phyloP scores from a whole-genome alignment of 257 asterid species.

The Plantago elongata region DNA sequence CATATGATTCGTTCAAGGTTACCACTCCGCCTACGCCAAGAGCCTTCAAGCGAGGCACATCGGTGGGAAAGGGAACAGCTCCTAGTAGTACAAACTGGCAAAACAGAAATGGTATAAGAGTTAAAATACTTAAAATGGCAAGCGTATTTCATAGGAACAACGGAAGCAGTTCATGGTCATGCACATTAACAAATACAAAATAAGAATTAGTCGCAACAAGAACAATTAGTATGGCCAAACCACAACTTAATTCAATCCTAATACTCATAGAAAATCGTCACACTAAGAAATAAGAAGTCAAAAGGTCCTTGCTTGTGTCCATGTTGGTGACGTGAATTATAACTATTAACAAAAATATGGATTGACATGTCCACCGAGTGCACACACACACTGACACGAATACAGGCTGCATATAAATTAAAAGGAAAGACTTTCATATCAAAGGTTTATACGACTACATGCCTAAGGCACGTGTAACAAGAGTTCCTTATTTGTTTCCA shows the following conservation, averaged over 20 bases:
- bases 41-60: slow-evolving; percentile 75
- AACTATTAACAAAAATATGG: slow-evolving; percentile 6
- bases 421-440: too few relatives aligned
- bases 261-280: slow-evolving; percentile 5
- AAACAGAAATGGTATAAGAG: slow-evolving; percentile 14
- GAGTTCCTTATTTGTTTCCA: too few relatives aligned
- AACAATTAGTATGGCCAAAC: slow-evolving; percentile 2
- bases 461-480: too few relatives aligned
- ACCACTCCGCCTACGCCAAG: slow-evolving; percentile 89
- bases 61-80: slow-evolving; percentile 96
- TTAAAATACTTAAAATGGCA: not conserved
- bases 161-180: not conserved
- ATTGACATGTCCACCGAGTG: slow-evolving; percentile 2
- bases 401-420: too few relatives aligned
- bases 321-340: not conserved
- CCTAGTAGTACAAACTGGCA: slow-evolving; percentile 76
- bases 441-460: too few relatives aligned
- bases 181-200: not conserved
- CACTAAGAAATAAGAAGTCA: not conserved
- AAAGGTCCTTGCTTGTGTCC: not conserved
- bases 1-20: slow-evolving; percentile 83
- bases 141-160: slow-evolving; percentile 4
- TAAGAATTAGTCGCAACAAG: not conserved
- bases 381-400: too few relatives aligned
- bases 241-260: not conserved